Evolutionary conservation across 2,329 filamentous ascomycete species (phyloP).

Genomic region (Colletotrichum orbiculare): DNA sequence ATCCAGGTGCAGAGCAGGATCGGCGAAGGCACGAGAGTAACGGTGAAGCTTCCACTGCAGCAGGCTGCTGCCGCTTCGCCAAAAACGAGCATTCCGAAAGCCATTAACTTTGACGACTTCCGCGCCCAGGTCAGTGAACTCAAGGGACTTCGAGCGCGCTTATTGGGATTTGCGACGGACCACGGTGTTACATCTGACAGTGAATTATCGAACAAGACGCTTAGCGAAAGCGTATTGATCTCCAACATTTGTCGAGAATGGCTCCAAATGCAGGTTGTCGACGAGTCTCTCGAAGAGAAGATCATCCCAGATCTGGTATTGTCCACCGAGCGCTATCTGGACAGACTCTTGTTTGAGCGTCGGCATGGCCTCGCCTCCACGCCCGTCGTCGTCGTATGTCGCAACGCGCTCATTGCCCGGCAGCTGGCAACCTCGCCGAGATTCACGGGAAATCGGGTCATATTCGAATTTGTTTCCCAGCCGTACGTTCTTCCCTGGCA

Average conservation of each 20-base stretch:
- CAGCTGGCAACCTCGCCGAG: constrained; percentile 38
- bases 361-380: constrained; percentile 1
- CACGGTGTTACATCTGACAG: neutral
- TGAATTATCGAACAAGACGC: constrained; percentile 13
- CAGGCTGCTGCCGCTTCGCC: constrained; percentile 7
- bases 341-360: constrained; percentile 10
- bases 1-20: constrained; percentile 65
- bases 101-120: constrained; percentile 43
- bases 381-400: constrained; percentile 46
- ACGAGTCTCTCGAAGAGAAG: constrained; percentile 19
- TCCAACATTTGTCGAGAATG: constrained; percentile 46
- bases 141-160: constrained; percentile 44
- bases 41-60: constrained; percentile 46
- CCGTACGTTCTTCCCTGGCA: constrained; percentile 43
- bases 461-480: constrained; percentile 52
- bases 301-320: constrained; percentile 43
- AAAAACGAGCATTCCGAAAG: neutral
- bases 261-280: constrained; percentile 46
- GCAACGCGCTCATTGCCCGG: constrained; percentile 45
- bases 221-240: constrained; percentile 36
- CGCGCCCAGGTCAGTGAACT: constrained; percentile 43
- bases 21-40: constrained; percentile 50
- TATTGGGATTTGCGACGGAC: constrained; percentile 38
- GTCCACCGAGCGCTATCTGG: constrained; percentile 35
- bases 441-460: constrained; percentile 37